A percentile compares a stretch with the other conserved stretches of the same genome.
Conservation (phyloP, 306 rosid species). For the Fagus sylvatica region DNA sequence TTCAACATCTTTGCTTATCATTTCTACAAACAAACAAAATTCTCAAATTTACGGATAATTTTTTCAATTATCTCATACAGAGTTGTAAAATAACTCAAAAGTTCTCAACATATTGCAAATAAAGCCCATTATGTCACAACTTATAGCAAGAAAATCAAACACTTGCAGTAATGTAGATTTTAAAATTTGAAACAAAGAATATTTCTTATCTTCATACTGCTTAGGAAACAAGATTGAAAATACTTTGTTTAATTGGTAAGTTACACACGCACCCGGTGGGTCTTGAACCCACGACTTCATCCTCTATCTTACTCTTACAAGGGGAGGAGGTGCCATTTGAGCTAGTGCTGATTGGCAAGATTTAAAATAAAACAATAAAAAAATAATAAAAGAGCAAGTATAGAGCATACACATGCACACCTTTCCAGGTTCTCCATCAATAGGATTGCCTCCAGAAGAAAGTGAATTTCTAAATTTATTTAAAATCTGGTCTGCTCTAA, state of each 20-base stretch:
- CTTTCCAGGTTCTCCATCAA: constrained; percentile 42
- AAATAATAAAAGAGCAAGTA: background rate
- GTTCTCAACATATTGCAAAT: background rate
- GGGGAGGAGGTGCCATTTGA: too few species aligned
- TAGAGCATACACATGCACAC: constrained; percentile 38
- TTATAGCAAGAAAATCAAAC: background rate
- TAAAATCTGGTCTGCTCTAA: constrained; percentile 35
- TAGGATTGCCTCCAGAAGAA: constrained; percentile 38
- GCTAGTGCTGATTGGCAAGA: too few species aligned
- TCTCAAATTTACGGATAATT: background rate
- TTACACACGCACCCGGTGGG: too few species aligned
- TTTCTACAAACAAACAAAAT: background rate
- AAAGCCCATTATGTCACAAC: background rate
- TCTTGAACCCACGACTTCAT: too few species aligned
- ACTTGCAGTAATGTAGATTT: background rate
- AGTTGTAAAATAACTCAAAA: background rate
- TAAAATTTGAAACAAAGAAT: background rate
- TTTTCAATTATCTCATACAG: background rate
- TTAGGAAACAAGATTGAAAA: constrained; percentile 1
- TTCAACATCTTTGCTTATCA: background rate
- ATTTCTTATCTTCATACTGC: background rate
- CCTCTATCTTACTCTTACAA: too few species aligned
- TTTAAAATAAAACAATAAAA: background rate
- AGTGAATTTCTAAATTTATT: constrained; percentile 35
- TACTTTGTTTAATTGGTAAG: too few species aligned